phyloP scores from a whole-genome alignment of 2,329 filamentous ascomycete species.

The Fusarium agapanthi region DNA sequence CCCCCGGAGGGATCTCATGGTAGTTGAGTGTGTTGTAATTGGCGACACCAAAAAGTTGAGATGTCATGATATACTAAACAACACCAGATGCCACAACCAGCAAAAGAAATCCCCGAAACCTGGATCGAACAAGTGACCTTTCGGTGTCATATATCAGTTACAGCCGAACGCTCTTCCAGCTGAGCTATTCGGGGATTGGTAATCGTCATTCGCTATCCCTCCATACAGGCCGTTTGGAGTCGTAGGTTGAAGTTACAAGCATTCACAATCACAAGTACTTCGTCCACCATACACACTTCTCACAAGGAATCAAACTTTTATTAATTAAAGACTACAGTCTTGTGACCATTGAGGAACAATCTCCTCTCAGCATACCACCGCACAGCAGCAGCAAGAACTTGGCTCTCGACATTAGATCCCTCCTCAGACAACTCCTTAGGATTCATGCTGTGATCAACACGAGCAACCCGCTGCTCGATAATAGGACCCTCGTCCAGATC shows the following conservation, averaged over 20 bases:
- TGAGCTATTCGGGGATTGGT: slow-evolving; percentile 40
- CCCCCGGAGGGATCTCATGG: background rate
- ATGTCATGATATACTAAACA: background rate
- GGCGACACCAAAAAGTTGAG: background rate
- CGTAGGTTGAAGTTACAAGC: background rate
- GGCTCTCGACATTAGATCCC: slow-evolving; percentile 84
- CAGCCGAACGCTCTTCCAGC: slow-evolving; percentile 43
- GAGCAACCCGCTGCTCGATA: slow-evolving; percentile 82
- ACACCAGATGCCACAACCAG: background rate
- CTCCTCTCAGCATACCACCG: slow-evolving; percentile 84
- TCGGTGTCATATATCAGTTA: slow-evolving; percentile 32
- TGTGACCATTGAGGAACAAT: slow-evolving; percentile 80
- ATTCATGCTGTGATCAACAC: slow-evolving; percentile 80
- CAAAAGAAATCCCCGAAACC: slow-evolving; percentile 39
- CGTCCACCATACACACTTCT: background rate
- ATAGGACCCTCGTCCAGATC: slow-evolving; percentile 88
- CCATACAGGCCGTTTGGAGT: background rate
- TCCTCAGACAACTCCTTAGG: slow-evolving; percentile 81
- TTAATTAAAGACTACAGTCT: slow-evolving; percentile 78
- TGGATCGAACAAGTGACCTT: slow-evolving; percentile 42
- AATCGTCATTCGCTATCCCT: background rate
- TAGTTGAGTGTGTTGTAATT: too few relatives aligned
- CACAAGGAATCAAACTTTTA: background rate
- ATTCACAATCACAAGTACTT: background rate
- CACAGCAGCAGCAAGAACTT: slow-evolving; percentile 81